Evolutionary conservation across 257 asterid genomes (phyloP), one percentile per base, ranked within the genome.

Genomic region (Solanum verrucosum): DNA sequence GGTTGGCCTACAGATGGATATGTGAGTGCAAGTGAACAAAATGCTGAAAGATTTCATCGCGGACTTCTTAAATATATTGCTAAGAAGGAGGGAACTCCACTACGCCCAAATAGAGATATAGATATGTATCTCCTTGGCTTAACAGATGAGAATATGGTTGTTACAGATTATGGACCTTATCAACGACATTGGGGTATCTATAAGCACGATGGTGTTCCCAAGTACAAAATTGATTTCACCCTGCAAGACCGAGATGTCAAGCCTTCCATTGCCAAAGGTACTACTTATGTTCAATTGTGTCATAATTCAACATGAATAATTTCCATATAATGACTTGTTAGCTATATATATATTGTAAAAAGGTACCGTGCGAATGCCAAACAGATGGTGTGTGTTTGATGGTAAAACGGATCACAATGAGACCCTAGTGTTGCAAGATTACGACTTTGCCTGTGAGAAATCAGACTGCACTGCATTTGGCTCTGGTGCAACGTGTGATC

Each of bases 321-420:
- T 44, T 44, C 6, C 56, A 44, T 44, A 44, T 44, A 3, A 16
- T 52, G 63, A 52, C 63, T 16, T 52, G 63, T 6, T 65, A 33
- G 25, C 44, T 33, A 29, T 11, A 46, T n/a, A 77, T 21, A 11
- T 42, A 42, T 37, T 9, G 13, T 78, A 23, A 42, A 78, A 23
- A 79, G 85, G 85, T 79, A 88, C 88, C 74, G 84, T 63, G 87
- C 77, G 38, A 21, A 90, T 93, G 94, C 95, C 92, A 33, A 52
- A 83, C 0, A 85, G 93, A 15, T 93, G 94, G 94, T 92, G 91
- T 87, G 88, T 92, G 49, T 92, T 67, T 88, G 87, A 88, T 9
- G 88, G 34, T 7, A 79, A 27, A 63, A 70, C 72, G 2, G 20
- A 79, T 6, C 38, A 77, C 3, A 85, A 88, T 7, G 18, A 27